phyloP scores from a whole-genome alignment of 306 rosid genomes.

The Trifolium pratense region DNA sequence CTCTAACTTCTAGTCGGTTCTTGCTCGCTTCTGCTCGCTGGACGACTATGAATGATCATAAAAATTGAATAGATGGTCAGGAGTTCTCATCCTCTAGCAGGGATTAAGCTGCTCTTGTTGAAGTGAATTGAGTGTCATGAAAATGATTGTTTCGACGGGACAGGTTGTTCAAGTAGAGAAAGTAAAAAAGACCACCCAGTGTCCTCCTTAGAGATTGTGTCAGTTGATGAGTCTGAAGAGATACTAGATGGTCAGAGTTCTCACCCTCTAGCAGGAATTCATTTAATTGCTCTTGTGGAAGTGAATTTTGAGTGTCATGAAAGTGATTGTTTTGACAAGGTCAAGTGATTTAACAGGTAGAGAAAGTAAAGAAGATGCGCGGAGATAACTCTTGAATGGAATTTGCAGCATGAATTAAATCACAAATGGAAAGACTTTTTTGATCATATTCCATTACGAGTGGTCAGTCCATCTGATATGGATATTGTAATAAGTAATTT shows the following conservation, averaged over 20 bases:
- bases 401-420: constrained; percentile 35
- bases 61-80: constrained; percentile 23
- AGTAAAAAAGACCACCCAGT: not conserved
- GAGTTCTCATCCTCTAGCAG: constrained; percentile 40
- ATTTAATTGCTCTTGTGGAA: constrained; percentile 43
- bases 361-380: constrained; percentile 40
- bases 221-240: constrained; percentile 49
- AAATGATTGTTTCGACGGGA: constrained; percentile 41
- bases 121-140: constrained; percentile 60
- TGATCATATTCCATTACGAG: constrained; percentile 39
- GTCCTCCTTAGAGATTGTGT: constrained; percentile 34
- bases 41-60: too few relatives aligned
- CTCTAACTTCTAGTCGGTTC: too few relatives aligned
- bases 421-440: constrained; percentile 20
- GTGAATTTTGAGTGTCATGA: constrained; percentile 60
- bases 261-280: constrained; percentile 38
- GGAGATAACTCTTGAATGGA: constrained; percentile 39
- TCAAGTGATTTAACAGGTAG: constrained; percentile 37
- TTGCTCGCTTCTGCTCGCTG: too few relatives aligned
- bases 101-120: constrained; percentile 43
- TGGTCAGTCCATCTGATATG: constrained; percentile 23
- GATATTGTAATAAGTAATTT: constrained; percentile 41
- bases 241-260: constrained; percentile 39
- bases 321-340: constrained; percentile 41
- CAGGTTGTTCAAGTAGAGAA: constrained; percentile 36